Evolutionary conservation across 805 yeast genomes (phyloP).

Genomic region (Clavispora asparagi): DNA sequence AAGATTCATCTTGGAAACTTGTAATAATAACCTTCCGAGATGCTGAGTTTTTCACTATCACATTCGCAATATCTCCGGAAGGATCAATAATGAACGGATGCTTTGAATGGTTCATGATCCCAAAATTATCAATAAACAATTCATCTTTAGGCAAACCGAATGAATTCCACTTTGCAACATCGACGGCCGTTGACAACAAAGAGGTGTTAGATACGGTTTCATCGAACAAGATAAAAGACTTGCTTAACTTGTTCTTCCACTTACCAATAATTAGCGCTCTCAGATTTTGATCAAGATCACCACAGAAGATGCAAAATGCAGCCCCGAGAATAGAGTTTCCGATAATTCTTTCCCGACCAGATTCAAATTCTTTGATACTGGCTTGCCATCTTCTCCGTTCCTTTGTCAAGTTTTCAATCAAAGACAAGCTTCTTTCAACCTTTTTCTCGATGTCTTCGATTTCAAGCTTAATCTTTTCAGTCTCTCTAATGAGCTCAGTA

Average conservation of each 20-base stretch:
- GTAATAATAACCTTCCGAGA: constrained; percentile 46
- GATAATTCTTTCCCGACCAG: constrained; percentile 40
- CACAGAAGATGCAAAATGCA: constrained; percentile 56
- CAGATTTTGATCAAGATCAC: constrained; percentile 46
- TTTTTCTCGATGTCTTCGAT: constrained; percentile 57
- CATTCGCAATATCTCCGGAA: constrained; percentile 26
- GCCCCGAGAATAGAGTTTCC: constrained; percentile 68
- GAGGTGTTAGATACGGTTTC: constrained; percentile 26
- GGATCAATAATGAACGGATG: constrained; percentile 75
- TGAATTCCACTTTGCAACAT: constrained; percentile 46
- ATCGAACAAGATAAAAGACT: constrained; percentile 36
- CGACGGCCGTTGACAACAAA: constrained; percentile 36
- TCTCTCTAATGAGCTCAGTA: constrained; percentile 69
- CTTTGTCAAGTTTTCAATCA: constrained; percentile 56
- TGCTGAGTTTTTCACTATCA: constrained; percentile 26
- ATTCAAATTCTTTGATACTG: constrained; percentile 47
- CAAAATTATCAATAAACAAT: constrained; percentile 57
- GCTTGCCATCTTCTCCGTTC: constrained; percentile 76
- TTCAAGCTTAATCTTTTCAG: constrained; percentile 69
- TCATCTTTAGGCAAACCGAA: constrained; percentile 55
- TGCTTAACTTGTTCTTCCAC: constrained; percentile 34
- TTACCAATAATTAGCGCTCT: constrained; percentile 30
- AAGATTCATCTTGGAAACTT: constrained; percentile 67
- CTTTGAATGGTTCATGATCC: constrained; percentile 39
- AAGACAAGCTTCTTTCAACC: constrained; percentile 54